Evolutionary conservation across 2,329 filamentous ascomycete genomes (phyloP).

Genomic region (Sarocladiaceae sp.): DNA sequence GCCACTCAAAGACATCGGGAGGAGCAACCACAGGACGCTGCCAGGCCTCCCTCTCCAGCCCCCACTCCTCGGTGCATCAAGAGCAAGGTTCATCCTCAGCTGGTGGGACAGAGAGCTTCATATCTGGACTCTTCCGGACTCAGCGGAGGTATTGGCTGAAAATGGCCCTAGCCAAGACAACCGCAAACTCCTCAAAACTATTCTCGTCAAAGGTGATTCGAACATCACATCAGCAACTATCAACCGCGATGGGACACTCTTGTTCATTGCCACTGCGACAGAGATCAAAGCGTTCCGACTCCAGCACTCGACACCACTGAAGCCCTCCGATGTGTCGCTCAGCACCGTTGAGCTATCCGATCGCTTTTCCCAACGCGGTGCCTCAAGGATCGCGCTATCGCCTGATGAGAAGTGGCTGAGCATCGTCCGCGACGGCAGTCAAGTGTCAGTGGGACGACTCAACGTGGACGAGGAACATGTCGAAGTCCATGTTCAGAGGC

Average conservation of each 20-base stretch:
- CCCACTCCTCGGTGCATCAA: conserved; percentile 65
- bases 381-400: conserved; percentile 63
- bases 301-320: conserved; percentile 41
- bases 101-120: conserved; percentile 90
- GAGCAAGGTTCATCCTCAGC: conserved; percentile 70
- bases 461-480: conserved; percentile 14
- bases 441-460: conserved; percentile 40
- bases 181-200: conserved; percentile 62
- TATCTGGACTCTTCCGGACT: conserved; percentile 61
- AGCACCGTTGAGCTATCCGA: conserved; percentile 61
- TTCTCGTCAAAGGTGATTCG: conserved; percentile 67
- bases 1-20: conserved; percentile 64
- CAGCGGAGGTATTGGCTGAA: conserved; percentile 39
- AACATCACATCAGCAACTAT: conserved; percentile 73
- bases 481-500: conserved; percentile 32
- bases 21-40: conserved; percentile 78
- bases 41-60: conserved; percentile 78
- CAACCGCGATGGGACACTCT: conserved; percentile 62
- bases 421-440: conserved; percentile 55
- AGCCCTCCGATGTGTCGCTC: conserved; percentile 58
- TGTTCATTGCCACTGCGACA: conserved; percentile 69
- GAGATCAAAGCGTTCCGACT: conserved; percentile 75
- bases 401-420: conserved; percentile 65
- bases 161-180: conserved; percentile 41
- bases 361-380: conserved; percentile 53